Evolutionary conservation across 1,284 basidiomycete genomes (phyloP).

Genomic region (Leccinum huronense): DNA sequence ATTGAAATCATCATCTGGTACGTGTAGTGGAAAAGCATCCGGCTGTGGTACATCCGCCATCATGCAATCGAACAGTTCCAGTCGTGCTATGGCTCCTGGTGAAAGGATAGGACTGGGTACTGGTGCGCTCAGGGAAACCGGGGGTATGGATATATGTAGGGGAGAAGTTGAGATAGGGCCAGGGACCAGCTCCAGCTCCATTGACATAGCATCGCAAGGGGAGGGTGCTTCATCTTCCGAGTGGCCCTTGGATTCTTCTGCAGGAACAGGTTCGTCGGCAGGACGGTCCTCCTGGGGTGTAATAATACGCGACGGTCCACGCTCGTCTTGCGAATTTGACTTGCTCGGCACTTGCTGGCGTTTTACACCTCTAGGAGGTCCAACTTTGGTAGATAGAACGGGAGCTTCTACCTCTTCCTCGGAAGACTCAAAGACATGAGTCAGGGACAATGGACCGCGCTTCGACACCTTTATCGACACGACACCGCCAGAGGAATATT

Average conservation of each 20-base stretch:
- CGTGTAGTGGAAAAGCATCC: not conserved
- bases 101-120: conserved; percentile 23
- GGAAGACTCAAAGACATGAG: not conserved
- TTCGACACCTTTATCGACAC: not conserved
- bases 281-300: conserved; percentile 4
- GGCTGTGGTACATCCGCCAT: conserved; percentile 9
- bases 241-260: not conserved
- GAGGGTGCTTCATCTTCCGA: not conserved
- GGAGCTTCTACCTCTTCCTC: conserved; percentile 7
- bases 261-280: not conserved
- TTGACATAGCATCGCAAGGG: not conserved
- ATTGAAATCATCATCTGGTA: conserved; percentile 4
- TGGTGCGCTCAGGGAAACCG: not conserved
- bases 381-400: conserved; percentile 18
- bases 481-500: conserved; percentile 2
- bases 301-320: not conserved
- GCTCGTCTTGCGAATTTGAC: not conserved
- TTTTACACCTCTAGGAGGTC: conserved; percentile 31
- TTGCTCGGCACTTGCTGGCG: conserved; percentile 8
- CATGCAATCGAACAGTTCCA: conserved; percentile 32
- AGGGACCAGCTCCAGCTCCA: not conserved
- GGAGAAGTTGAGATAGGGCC: not conserved
- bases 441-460: not conserved
- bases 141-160: conserved; percentile 9
- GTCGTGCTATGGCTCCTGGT: conserved; percentile 28